Evolutionary conservation across 352 stramenopile species (phyloP), one percentile per base, ranked within the genome.

Genomic region (Pythium grandisporangium): DNA sequence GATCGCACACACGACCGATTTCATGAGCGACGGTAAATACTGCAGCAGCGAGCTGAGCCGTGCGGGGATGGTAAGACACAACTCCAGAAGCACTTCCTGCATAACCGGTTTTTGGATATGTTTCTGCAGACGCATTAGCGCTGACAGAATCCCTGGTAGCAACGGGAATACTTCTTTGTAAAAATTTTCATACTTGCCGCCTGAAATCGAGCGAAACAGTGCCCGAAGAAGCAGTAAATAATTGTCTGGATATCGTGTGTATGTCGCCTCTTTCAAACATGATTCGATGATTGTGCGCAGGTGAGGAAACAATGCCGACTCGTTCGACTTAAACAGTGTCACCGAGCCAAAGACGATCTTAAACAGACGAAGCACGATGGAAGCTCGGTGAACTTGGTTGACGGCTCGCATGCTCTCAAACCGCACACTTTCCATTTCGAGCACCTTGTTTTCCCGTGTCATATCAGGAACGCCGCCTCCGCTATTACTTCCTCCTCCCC

Each of bases 131-230:
- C 92, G 72, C 71, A 97, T 96, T 25, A 98, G 61, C 27, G 84
- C 86, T 46, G 95, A 98, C 20, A 98, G 51, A 21, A 98, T 70
- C 3, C 82, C 81, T 4, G 95, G 89, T 16, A 98, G 66, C 12
- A 99, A 53, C 17, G 92, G 93, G 25, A 97, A 82, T 4, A 99
- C 63, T 57, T 99, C 95, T 56, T 96, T 96, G 72, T 98, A 98
- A 12, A 97, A 98, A 40, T 96, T 93, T 64, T 99, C 96, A 63
- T 98, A 98, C 53, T 99, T 99, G 24, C 95, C 93, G 29, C 88
- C 91, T 5, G 90, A 97, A 37, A 99, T 97, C 23, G 86, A 97
- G 24, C 95, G 77, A 57, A 98, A 99, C 13, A 99, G 62, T 5
- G 87, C 81, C 5, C 93, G 76, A 21, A 99, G 58, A 23, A 98